These are phyloP conservation scores for Collybia mongolica DNA, from an alignment of 768 basidiomycete genomes.

Conservation along the genomic window DNA sequence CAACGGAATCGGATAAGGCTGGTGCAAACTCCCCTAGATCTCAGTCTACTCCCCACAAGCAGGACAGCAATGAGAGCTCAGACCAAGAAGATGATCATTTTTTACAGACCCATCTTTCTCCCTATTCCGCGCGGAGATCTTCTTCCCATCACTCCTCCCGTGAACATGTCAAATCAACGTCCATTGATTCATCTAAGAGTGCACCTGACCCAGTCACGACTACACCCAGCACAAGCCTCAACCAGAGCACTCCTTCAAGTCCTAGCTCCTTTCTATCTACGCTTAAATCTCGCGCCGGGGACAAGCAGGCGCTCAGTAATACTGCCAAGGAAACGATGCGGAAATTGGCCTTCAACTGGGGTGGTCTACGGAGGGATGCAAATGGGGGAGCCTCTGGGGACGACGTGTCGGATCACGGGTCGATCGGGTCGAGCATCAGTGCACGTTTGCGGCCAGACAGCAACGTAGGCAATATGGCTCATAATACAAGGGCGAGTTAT, in stretches of 20 bases:
- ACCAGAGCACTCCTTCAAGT: slow-evolving; percentile 36
- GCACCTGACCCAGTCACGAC: slow-evolving; percentile 21
- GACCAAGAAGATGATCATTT: slow-evolving; percentile 15
- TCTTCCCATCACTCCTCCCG: slow-evolving; percentile 47
- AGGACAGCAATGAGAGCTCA: slow-evolving; percentile 15
- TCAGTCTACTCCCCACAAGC: slow-evolving; percentile 30
- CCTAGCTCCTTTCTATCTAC: slow-evolving; percentile 74
- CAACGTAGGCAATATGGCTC: slow-evolving; percentile 22
- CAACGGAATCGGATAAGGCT: slow-evolving; percentile 26
- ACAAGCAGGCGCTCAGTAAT: slow-evolving; percentile 84
- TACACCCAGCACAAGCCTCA: slow-evolving; percentile 33
- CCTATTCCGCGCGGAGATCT: slow-evolving; percentile 32
- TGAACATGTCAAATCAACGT: slow-evolving; percentile 25
- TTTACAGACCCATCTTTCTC: slow-evolving; percentile 8
- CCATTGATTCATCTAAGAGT: slow-evolving; percentile 17
- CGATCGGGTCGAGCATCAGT: slow-evolving; percentile 33
- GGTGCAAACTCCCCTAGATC: slow-evolving; percentile 21
- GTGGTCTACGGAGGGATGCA: slow-evolving; percentile 56
- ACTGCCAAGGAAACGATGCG: slow-evolving; percentile 87
- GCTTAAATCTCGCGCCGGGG: slow-evolving; percentile 71
- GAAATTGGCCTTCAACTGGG: slow-evolving; percentile 90
- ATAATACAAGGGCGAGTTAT: slow-evolving; percentile 56
- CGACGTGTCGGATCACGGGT: slow-evolving; percentile 40
- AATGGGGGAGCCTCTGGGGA: slow-evolving; percentile 28
- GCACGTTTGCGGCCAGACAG: slow-evolving; percentile 31